phyloP scores from a whole-genome alignment of 106 monocot genomes.

The Dioscorea alata region DNA sequence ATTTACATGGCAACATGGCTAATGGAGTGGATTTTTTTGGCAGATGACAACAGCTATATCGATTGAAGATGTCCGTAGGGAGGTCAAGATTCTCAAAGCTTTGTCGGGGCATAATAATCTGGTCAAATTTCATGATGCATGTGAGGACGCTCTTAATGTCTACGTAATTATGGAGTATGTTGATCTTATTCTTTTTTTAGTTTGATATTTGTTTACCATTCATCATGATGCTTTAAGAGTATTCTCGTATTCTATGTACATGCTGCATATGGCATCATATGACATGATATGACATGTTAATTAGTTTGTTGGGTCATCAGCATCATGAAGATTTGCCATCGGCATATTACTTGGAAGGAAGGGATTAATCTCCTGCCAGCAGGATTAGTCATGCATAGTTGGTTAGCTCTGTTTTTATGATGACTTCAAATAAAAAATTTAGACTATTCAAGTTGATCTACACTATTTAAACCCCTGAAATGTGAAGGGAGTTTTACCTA shows the following conservation, averaged over 20 bases:
- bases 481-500: too few species aligned
- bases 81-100: conserved; percentile 91
- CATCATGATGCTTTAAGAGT: neutral
- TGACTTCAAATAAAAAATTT: too few species aligned
- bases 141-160: conserved; percentile 93
- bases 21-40: conserved; percentile 1
- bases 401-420: too few species aligned
- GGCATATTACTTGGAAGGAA: too few species aligned
- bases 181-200: conserved; percentile 14
- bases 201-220: neutral
- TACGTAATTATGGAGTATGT: conserved; percentile 99
- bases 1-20: neutral
- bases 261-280: neutral
- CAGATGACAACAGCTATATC: conserved; percentile 93
- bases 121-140: conserved; percentile 95
- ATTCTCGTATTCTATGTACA: neutral
- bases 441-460: too few species aligned
- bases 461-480: too few species aligned
- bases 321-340: too few species aligned
- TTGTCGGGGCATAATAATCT: conserved; percentile 75
- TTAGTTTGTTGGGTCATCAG: too few species aligned
- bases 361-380: too few species aligned
- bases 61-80: conserved; percentile 97
- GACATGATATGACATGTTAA: too few species aligned
- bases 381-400: too few species aligned